Conservation (phyloP, 2,329 filamentous ascomycete genomes). For the Hypoxylon sp. region DNA sequence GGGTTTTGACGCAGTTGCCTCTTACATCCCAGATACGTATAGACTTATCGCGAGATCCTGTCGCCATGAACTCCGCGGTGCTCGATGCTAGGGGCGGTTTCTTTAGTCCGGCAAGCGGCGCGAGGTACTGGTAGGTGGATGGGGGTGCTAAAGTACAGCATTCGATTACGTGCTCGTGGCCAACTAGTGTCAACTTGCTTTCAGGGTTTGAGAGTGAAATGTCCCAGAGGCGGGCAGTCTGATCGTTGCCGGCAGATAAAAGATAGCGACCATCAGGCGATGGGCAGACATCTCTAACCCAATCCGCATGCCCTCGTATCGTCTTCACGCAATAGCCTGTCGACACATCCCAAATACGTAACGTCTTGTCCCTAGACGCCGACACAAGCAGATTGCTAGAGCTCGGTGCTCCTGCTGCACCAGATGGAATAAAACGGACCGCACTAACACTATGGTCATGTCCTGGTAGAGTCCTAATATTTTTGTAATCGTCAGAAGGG, state of each 20-base stretch:
- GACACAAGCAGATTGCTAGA: constrained; percentile 89
- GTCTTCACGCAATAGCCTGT: constrained; percentile 95
- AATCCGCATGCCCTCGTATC: constrained; percentile 86
- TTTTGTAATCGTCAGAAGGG: constrained; percentile 92
- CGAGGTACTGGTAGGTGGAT: constrained; percentile 81
- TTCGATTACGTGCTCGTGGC: constrained; percentile 88
- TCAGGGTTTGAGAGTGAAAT: constrained; percentile 77
- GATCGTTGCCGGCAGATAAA: constrained; percentile 85
- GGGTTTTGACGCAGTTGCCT: constrained; percentile 85
- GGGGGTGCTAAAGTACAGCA: constrained; percentile 90
- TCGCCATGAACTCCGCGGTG: constrained; percentile 89
- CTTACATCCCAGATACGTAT: constrained; percentile 91
- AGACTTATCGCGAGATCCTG: constrained; percentile 89
- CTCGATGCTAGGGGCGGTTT: constrained; percentile 81
- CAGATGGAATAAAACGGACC: constrained; percentile 88
- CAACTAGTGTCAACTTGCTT: constrained; percentile 82
- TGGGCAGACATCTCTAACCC: constrained; percentile 90
- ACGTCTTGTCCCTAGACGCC: constrained; percentile 85
- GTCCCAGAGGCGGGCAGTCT: constrained; percentile 88
- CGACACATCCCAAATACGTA: constrained; percentile 92
- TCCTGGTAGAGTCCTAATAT: constrained; percentile 89
- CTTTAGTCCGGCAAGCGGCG: constrained; percentile 84
- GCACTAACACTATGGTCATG: constrained; percentile 94
- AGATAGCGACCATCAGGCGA: constrained; percentile 88
- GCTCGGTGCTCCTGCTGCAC: constrained; percentile 81